A percentile compares a stretch with the other conserved stretches of the same genome.
phyloP scores from a whole-genome alignment of 192 early-diverging fungal species.

The Coemansia sp. region DNA sequence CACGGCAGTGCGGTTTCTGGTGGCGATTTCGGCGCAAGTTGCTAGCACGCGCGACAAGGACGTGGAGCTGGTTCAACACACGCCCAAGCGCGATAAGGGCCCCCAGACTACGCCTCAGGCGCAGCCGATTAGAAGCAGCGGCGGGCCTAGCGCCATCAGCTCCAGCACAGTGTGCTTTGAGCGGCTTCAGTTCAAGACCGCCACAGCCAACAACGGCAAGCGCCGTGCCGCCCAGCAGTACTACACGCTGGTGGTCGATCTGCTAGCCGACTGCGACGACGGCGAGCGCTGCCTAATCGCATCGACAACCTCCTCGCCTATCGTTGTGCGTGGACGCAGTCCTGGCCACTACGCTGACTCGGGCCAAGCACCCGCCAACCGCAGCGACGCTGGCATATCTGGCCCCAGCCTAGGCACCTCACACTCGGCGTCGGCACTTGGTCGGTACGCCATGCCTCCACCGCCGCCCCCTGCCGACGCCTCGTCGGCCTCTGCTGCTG shows the following conservation, averaged over 20 bases:
- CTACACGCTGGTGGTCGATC: slow-evolving; percentile 80
- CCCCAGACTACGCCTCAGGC: slow-evolving; percentile 76
- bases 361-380: background rate
- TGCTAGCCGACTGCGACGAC: slow-evolving; percentile 73
- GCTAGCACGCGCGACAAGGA: slow-evolving; percentile 66
- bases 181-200: slow-evolving; percentile 95
- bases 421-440: slow-evolving; percentile 11
- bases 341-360: slow-evolving; percentile 90
- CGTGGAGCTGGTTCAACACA: slow-evolving; percentile 87
- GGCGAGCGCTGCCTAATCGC: slow-evolving; percentile 66
- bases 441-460: slow-evolving; percentile 6
- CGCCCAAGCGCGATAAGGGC: slow-evolving; percentile 92
- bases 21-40: slow-evolving; percentile 79
- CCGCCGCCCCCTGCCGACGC: background rate
- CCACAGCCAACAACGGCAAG: slow-evolving; percentile 95
- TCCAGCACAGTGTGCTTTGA: slow-evolving; percentile 79
- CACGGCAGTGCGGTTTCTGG: slow-evolving; percentile 67
- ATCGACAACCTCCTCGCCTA: slow-evolving; percentile 69
- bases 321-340: slow-evolving; percentile 92
- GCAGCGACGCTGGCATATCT: background rate
- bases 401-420: slow-evolving; percentile 6
- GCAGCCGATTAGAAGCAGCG: slow-evolving; percentile 63
- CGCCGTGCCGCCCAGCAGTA: slow-evolving; percentile 94
- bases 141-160: slow-evolving; percentile 30
- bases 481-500: background rate